These are phyloP conservation scores for Cladochytrium replicatum DNA, from an alignment of 192 early-diverging fungal genomes.

Conservation along the genomic window DNA sequence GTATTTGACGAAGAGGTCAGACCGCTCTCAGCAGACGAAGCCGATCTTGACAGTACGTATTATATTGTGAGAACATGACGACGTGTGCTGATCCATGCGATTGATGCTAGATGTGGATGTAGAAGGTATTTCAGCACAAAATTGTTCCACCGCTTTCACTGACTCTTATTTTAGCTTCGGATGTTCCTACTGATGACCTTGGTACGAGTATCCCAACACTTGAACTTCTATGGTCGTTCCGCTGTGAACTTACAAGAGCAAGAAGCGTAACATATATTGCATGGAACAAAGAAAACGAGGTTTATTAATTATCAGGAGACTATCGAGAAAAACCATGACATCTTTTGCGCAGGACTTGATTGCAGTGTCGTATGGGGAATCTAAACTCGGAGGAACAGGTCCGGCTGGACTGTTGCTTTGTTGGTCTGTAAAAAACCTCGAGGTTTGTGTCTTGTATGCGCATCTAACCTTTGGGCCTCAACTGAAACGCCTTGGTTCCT, in stretches of 20 bases:
- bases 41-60: background rate
- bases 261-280: constrained; percentile 37
- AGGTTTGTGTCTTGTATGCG: constrained; percentile 19
- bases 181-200: constrained; percentile 5
- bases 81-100: constrained; percentile 1
- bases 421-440: constrained; percentile 49
- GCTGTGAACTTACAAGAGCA: constrained; percentile 44
- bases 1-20: background rate
- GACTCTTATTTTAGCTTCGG: background rate
- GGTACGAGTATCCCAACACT: constrained; percentile 34
- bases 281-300: constrained; percentile 51
- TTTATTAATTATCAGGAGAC: constrained; percentile 1
- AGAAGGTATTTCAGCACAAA: constrained; percentile 5
- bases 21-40: constrained; percentile 9
- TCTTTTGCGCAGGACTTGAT: constrained; percentile 33
- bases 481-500: background rate
- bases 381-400: constrained; percentile 15
- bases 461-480: background rate
- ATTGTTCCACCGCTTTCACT: background rate
- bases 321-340: background rate
- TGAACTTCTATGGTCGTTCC: constrained; percentile 40
- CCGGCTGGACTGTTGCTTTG: constrained; percentile 37
- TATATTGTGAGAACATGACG: constrained; percentile 8
- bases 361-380: constrained; percentile 46
- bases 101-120: background rate